Base-by-base conservation (phyloP, 208 protist species). In the Crithidia expoeki region DNA sequence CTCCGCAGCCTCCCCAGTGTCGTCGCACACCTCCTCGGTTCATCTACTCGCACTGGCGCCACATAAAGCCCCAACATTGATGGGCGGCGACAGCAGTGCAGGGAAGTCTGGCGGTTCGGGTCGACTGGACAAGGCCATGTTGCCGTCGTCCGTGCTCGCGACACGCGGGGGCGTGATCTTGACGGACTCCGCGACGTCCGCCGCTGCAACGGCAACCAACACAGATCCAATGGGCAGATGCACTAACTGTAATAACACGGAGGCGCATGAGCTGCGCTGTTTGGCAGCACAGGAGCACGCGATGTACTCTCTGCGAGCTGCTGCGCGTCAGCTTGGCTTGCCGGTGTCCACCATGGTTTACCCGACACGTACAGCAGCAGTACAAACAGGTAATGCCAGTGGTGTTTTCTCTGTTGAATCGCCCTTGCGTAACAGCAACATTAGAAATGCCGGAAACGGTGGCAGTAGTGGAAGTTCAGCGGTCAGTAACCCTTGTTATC, bases 221-320 rank as follows among this genome's bases (percentile, higher is more conserved):
- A 23, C 60, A 42, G 25, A 10, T 17, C 50, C 11, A 34, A 21
- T 28, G 4, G 10, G 6, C 55, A 60, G 21, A 17, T 16, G 33
- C n/a, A n/a, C n/a, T n/a, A n/a, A n/a, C n/a, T n/a, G n/a, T n/a
- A n/a, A n/a, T n/a, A 46, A 38, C 2, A 23, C 36, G 19, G 28
- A 58, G 5, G 42, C 21, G 53, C 32, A 58, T n/a, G 49, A 68
- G 61, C 49, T 23, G 49, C 61, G 51, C 34, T 50, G 61, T 11
- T 6, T 40, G n/a, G 57, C 44, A 4, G 61, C 69, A 32, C 69
- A 68, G 40, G 60, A 75, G 16, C 51, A 57, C 40, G 69, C 69
- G 10, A 60, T 52, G 61, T 25, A 17, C 10, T 75, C 69, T 21
- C 44, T 75, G 17, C 69, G 61, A n/a, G 17, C 28, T 30, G 27